These are phyloP conservation scores for Rhodomyrtus psidioides DNA, from an alignment of 441 rosid genomes.

Conservation along the genomic window DNA sequence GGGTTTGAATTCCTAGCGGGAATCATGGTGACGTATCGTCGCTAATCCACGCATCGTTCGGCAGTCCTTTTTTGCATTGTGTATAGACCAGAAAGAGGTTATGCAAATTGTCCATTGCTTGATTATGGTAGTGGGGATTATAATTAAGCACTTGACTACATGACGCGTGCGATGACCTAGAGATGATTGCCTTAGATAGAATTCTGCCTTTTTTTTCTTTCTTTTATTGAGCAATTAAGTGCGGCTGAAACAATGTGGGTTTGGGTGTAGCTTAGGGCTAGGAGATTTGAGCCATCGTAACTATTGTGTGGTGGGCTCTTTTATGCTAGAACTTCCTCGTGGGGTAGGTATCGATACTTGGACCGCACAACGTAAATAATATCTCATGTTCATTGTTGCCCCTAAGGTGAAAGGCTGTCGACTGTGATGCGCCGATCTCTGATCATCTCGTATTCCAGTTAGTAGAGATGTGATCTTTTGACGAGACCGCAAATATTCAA, in stretches of 20 bases:
- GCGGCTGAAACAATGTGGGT: not conserved
- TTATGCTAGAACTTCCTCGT: fast-evolving
- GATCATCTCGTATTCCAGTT: not conserved
- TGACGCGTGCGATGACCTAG: not conserved
- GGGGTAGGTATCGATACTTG: not conserved
- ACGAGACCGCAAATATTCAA: not conserved
- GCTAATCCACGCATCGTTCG: not conserved
- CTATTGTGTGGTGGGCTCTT: not conserved
- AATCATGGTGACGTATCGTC: not conserved
- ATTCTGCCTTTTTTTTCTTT: no score
- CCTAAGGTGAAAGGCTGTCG: not conserved
- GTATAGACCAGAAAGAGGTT: not conserved
- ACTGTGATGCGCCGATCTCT: fast-evolving
- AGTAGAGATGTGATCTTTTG: not conserved
- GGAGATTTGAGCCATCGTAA: not conserved
- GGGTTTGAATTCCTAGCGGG: not conserved
- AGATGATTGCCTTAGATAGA: not conserved
- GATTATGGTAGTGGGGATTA: not conserved
- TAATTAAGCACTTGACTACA: not conserved
- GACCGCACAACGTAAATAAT: not conserved
- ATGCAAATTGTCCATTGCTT: not conserved
- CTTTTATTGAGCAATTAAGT: not conserved
- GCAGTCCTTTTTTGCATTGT: not conserved
- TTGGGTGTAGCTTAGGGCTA: not conserved
- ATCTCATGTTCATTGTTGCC: no score